Conservation (phyloP, 768 basidiomycete species). For the Auriscalpium microsporum region DNA sequence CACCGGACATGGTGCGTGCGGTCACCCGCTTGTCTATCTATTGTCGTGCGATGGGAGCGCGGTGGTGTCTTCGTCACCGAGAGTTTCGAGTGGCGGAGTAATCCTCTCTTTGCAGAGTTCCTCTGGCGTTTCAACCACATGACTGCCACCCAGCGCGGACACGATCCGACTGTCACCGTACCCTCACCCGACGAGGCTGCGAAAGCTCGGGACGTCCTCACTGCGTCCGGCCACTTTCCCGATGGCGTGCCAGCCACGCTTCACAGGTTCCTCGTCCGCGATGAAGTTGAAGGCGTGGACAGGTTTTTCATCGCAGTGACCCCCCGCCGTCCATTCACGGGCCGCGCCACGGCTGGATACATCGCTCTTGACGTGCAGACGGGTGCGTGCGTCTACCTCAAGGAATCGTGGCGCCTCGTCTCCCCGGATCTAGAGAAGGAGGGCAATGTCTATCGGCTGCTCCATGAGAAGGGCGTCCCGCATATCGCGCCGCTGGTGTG, state of each 20-base stretch:
- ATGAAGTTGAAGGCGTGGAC: neutral
- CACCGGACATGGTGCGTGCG: too few species aligned
- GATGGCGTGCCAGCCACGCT: too few species aligned
- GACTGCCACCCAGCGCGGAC: neutral
- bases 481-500: neutral
- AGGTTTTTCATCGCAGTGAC: neutral
- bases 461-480: neutral
- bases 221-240: too few species aligned
- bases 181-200: too few species aligned
- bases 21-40: too few species aligned
- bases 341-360: neutral
- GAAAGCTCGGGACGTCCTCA: too few species aligned
- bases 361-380: neutral
- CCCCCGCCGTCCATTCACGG: neutral
- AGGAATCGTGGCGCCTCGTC: neutral
- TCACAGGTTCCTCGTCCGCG: too few species aligned
- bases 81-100: neutral
- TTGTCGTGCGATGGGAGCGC: neutral
- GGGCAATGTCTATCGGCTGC: conserved; percentile 4
- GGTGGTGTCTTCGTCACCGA: neutral
- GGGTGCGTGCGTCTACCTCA: neutral
- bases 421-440: neutral
- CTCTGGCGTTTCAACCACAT: neutral
- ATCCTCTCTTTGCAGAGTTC: neutral
- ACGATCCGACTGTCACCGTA: neutral